These are phyloP conservation scores for Caryopteris hybrid DNA, from an alignment of 305 asterid species.

Conservation along the genomic window DNA sequence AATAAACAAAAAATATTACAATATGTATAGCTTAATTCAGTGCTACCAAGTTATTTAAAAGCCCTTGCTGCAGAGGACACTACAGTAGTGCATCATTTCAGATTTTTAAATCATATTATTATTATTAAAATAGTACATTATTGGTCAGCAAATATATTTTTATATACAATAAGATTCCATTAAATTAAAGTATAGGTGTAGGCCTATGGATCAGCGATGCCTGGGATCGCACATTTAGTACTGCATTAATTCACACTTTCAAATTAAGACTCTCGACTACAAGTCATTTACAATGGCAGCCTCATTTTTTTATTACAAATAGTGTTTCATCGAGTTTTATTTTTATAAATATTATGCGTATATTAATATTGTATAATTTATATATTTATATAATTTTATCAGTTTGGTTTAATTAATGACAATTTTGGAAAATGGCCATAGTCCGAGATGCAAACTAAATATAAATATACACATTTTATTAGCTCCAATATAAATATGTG, in stretches of 20 bases:
- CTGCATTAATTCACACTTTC: neutral
- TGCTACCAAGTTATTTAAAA: constrained; percentile 4
- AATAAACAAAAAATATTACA: neutral
- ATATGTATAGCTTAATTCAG: neutral
- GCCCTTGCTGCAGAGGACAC: constrained; percentile 23
- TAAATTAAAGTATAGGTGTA: constrained; percentile 24
- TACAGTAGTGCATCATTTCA: constrained; percentile 22
- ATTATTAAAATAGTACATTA: constrained; percentile 1
- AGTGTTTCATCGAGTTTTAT: no score
- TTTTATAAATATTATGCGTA: no score
- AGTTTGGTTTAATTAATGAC: no score
- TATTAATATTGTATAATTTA: no score
- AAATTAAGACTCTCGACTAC: no score
- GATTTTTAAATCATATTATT: neutral
- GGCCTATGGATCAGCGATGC: constrained; percentile 67
- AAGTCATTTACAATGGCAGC: no score
- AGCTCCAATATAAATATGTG: no score
- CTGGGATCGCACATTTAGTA: constrained; percentile 54
- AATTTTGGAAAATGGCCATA: no score
- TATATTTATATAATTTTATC: no score
- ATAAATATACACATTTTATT: no score
- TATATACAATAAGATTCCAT: constrained; percentile 18
- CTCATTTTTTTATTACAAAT: no score
- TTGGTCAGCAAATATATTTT: constrained; percentile 10
- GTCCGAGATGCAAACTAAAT: no score